Evolutionary conservation across 805 yeast genomes (phyloP).

Genomic region (Suhomyces faveliae): DNA sequence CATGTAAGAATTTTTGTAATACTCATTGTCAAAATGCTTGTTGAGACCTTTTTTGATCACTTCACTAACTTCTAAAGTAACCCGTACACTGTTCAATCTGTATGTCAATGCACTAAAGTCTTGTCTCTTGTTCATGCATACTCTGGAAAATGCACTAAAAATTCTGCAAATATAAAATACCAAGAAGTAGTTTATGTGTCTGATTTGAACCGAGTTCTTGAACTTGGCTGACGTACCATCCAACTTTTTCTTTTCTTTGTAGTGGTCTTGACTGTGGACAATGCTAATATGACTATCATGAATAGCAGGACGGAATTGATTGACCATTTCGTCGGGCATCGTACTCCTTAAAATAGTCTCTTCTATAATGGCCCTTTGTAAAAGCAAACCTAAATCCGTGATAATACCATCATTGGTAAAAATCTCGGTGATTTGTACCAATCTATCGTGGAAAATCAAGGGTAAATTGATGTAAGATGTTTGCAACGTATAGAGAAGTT

Average conservation of each 20-base stretch:
- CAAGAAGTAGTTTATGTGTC: constrained; percentile 49
- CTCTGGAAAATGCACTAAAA: constrained; percentile 42
- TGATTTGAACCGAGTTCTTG: constrained; percentile 59
- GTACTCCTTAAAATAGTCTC: constrained; percentile 51
- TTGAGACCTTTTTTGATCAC: constrained; percentile 27
- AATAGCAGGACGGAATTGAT: constrained; percentile 39
- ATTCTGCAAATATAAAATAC: constrained; percentile 45
- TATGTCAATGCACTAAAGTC: constrained; percentile 34
- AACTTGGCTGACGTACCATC: constrained; percentile 55
- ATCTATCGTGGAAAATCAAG: constrained; percentile 46
- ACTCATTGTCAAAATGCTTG: constrained; percentile 16
- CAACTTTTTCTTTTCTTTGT: constrained; percentile 31
- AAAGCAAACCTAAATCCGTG: constrained; percentile 44
- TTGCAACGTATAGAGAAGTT: constrained; percentile 50
- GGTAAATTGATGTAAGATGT: constrained; percentile 57
- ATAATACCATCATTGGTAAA: constrained; percentile 45
- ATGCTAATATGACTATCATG: constrained; percentile 44
- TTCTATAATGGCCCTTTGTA: constrained; percentile 54
- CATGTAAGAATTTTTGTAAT: constrained; percentile 24
- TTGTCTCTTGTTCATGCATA: constrained; percentile 49
- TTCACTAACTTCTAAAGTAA: constrained; percentile 33
- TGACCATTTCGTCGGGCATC: constrained; percentile 48
- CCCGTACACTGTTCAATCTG: constrained; percentile 41
- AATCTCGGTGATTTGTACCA: constrained; percentile 37
- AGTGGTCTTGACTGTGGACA: constrained; percentile 41